Evolutionary conservation across 2,329 filamentous ascomycete genomes (phyloP).

Genomic region (Trichophyton simii): DNA sequence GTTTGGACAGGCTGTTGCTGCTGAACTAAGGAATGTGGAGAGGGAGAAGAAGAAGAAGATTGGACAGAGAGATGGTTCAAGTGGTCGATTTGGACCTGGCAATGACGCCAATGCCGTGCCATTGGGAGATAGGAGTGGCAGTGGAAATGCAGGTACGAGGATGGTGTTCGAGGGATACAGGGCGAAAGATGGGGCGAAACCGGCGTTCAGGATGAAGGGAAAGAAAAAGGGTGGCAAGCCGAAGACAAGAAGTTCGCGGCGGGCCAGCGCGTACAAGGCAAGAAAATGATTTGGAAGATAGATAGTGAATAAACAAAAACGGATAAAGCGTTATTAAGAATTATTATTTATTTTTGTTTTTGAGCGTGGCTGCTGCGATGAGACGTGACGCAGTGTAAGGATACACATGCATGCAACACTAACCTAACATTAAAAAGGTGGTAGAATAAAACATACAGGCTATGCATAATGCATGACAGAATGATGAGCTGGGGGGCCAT

Average conservation of each 20-base stretch:
- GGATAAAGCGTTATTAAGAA: neutral
- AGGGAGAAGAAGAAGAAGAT: neutral
- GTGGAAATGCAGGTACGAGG: slow-evolving; percentile 13
- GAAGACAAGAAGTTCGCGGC: slow-evolving; percentile 30
- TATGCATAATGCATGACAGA: neutral
- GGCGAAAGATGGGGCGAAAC: slow-evolving; percentile 23
- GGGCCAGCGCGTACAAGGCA: slow-evolving; percentile 33
- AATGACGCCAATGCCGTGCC: neutral
- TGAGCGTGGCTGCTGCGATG: neutral
- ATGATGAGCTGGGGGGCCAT: neutral
- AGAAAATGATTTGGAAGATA: slow-evolving; percentile 14
- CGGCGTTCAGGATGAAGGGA: slow-evolving; percentile 25
- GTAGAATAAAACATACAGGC: neutral
- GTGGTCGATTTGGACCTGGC: neutral
- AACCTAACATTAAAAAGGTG: neutral
- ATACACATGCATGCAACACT: neutral
- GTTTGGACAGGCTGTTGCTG: slow-evolving; percentile 28
- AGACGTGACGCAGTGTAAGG: neutral
- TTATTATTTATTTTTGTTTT: neutral
- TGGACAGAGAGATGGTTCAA: neutral
- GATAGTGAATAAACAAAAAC: neutral
- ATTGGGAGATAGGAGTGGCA: neutral
- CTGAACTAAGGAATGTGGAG: slow-evolving; percentile 14
- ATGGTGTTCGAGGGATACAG: slow-evolving; percentile 37
- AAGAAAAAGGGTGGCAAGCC: slow-evolving; percentile 27